Evolutionary conservation across 495 filamentous ascomycete species (phyloP), one percentile per base, ranked within the genome.

Genomic region (Xylaria acuta): DNA sequence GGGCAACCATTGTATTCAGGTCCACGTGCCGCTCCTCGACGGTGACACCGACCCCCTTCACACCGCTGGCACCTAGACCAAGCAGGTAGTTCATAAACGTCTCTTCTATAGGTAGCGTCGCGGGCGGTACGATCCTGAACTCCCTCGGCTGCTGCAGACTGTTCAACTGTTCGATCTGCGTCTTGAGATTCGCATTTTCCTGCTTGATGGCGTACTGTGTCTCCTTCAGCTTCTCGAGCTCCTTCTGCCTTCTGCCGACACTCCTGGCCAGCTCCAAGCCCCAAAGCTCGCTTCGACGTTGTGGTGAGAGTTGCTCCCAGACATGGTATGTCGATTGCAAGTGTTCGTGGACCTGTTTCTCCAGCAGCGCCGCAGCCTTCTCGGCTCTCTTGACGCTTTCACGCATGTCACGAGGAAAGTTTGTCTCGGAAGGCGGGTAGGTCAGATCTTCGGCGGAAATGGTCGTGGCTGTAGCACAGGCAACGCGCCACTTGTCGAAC

Each of bases 201-300:
- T 93, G 90, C 60, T 89, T 87, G 3, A 90, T 85, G 12, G 84
- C 78, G 25, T 90, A 89, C 32, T 94, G 87, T 41, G 85, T 83
- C 20, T 88, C 84, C 70, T 92, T 89, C 1, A 90, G 73, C 20
- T 87, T 86, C 69, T 89, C 84, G n/a, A 89, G 85, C 73, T 90
- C 87, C 67, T 92, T 90, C 49, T 88, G 82, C 69, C 91, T 90
- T n/a, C 88, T 84, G 11, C 88, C 89, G 60, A 91, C 90, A 40
- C 92, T 88, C 47, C 94, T 89, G 1, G 90, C 90, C 49, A 93
- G 85, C 76, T 95, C 93, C n/a, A 95, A 82, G 40, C 86, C 88
- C 94, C 94, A 97, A 5, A 88, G 78, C 45, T 94, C 89, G 40
- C 85, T 84, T 43, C 87, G 86, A 49, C 89, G 82, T 22, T 87